These are phyloP conservation scores for Irineochytrium annulatum DNA, from an alignment of 192 early-diverging fungal species.

Conservation along the genomic window DNA sequence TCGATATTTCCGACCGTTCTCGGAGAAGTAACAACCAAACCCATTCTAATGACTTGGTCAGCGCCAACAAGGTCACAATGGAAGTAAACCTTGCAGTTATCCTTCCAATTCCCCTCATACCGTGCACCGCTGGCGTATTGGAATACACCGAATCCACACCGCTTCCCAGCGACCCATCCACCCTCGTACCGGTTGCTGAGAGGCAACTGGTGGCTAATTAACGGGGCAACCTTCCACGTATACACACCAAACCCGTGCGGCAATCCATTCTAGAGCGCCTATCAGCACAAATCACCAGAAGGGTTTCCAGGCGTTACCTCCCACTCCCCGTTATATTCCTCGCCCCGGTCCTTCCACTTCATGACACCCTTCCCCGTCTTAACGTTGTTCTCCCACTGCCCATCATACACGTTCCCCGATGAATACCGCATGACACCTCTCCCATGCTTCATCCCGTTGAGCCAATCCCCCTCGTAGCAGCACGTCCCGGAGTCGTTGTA, in stretches of 20 bases:
- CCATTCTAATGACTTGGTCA: slow-evolving; percentile 30
- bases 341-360: slow-evolving; percentile 41
- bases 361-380: slow-evolving; percentile 47
- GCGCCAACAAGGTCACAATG: not conserved
- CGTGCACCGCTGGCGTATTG: slow-evolving; percentile 47
- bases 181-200: slow-evolving; percentile 45
- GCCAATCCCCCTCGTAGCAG: slow-evolving; percentile 41
- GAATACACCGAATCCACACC: slow-evolving; percentile 45
- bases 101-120: slow-evolving; percentile 52
- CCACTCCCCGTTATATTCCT: slow-evolving; percentile 51
- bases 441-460: slow-evolving; percentile 42
- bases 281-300: slow-evolving; percentile 3
- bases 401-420: slow-evolving; percentile 52
- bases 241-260: slow-evolving; percentile 47
- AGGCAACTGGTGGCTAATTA: slow-evolving; percentile 38
- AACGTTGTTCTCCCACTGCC: slow-evolving; percentile 45
- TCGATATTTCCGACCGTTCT: slow-evolving; percentile 44
- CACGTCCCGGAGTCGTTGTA: slow-evolving; percentile 19
- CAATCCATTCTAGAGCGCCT: slow-evolving; percentile 28
- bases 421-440: slow-evolving; percentile 45
- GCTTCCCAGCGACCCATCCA: slow-evolving; percentile 44
- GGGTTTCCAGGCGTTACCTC: slow-evolving; percentile 24
- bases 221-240: slow-evolving; percentile 33
- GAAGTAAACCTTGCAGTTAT: slow-evolving; percentile 41
- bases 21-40: slow-evolving; percentile 35